These are phyloP conservation scores for Penicillium riverlandense DNA, from an alignment of 495 filamentous ascomycete genomes.

Conservation along the genomic window DNA sequence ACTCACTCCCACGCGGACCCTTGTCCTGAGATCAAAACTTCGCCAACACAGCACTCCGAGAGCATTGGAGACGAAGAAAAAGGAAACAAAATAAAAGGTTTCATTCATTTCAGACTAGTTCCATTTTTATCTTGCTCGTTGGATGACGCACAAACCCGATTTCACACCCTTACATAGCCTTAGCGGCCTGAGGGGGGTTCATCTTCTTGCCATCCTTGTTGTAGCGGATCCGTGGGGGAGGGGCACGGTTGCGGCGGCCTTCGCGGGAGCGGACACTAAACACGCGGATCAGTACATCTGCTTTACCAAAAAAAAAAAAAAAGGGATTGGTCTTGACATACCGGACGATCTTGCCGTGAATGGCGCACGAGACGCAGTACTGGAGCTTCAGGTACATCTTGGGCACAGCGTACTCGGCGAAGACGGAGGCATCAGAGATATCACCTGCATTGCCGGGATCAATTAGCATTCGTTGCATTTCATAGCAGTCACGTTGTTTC, in stretches of 20 bases:
- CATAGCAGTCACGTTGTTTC: too few relatives aligned
- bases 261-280: constrained; percentile 91
- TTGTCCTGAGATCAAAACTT: not conserved
- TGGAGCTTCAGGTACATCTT: constrained; percentile 99
- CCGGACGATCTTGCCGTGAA: constrained; percentile 99
- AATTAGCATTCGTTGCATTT: not conserved
- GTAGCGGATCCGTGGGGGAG: constrained; percentile 93
- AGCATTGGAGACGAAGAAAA: constrained; percentile 9
- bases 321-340: constrained; percentile 41
- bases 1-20: not conserved
- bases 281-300: constrained; percentile 15
- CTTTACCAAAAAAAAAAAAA: too few relatives aligned
- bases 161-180: constrained; percentile 49
- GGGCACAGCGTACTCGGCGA: constrained; percentile 96
- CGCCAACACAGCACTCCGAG: not conserved
- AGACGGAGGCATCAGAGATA: constrained; percentile 99
- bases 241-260: constrained; percentile 97
- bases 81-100: constrained; percentile 28
- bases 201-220: constrained; percentile 99
- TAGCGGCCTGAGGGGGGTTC: constrained; percentile 77
- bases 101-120: constrained; percentile 26
- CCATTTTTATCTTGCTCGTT: constrained; percentile 31
- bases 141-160: constrained; percentile 2
- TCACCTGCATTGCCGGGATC: constrained; percentile 59
- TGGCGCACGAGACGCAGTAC: constrained; percentile 99